These are phyloP conservation scores for Talaromyces piceae DNA, from an alignment of 2,329 filamentous ascomycete species.

Conservation along the genomic window DNA sequence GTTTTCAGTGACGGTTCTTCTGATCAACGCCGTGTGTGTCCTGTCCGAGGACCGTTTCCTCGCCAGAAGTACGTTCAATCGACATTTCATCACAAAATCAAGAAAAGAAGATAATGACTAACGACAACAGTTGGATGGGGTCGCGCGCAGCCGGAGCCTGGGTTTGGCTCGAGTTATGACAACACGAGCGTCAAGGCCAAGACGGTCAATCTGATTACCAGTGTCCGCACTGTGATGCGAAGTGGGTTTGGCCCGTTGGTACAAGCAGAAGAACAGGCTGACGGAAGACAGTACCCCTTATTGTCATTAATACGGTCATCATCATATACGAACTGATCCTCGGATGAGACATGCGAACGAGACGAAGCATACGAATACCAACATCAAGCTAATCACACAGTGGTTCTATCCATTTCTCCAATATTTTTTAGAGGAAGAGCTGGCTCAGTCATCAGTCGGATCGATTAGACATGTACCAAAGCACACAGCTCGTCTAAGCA, in stretches of 20 bases:
- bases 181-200: constrained; percentile 79
- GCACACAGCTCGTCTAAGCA: not conserved
- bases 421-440: too few relatives aligned
- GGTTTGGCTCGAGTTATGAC: constrained; percentile 64
- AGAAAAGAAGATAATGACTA: not conserved
- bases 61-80: constrained; percentile 59
- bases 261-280: not conserved
- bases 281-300: constrained; percentile 64
- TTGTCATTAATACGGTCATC: constrained; percentile 72
- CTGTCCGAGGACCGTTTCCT: constrained; percentile 94
- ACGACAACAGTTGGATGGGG: constrained; percentile 66
- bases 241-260: constrained; percentile 51
- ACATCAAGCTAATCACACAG: not conserved
- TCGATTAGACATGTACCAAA: not conserved
- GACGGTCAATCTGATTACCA: constrained; percentile 81
- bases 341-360: constrained; percentile 40
- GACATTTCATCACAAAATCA: not conserved
- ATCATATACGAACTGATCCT: constrained; percentile 76
- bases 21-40: constrained; percentile 88
- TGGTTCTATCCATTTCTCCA: too few relatives aligned
- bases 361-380: not conserved
- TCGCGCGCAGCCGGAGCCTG: constrained; percentile 55
- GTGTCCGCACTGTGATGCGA: constrained; percentile 84
- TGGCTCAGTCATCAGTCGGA: not conserved
- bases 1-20: constrained; percentile 57